Evolutionary conservation across 257 asterid genomes (phyloP).

Genomic region (Jacaranda copaia): DNA sequence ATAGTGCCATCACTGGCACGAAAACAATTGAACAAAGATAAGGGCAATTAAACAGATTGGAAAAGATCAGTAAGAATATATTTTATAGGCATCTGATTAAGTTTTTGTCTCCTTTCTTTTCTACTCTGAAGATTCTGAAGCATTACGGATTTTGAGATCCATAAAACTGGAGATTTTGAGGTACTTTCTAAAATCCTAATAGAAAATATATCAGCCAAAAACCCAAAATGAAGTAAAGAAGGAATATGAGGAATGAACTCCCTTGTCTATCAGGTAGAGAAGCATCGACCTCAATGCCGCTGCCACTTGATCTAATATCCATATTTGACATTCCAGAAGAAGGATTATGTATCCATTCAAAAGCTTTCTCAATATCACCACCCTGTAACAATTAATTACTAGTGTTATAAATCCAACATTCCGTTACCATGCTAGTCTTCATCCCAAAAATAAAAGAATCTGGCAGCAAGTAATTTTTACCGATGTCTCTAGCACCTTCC

Average conservation of each 20-base stretch:
- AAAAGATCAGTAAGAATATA: background rate
- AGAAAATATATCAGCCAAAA: slow-evolving; percentile 6
- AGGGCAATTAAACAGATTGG: background rate
- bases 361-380: slow-evolving; percentile 88
- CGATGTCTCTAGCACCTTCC: slow-evolving; percentile 79
- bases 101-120: background rate
- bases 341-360: slow-evolving; percentile 90
- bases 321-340: slow-evolving; percentile 56
- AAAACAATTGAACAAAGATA: no score
- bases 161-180: background rate
- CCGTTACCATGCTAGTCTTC: background rate
- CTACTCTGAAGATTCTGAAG: background rate
- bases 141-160: background rate
- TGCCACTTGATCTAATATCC: slow-evolving; percentile 64
- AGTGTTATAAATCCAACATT: background rate
- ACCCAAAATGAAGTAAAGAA: slow-evolving; percentile 9
- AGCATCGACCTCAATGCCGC: slow-evolving; percentile 51
- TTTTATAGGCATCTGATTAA: background rate
- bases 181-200: background rate
- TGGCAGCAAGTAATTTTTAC: slow-evolving; percentile 46
- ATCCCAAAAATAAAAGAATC: background rate
- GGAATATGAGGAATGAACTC: slow-evolving; percentile 60
- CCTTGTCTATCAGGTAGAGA: slow-evolving; percentile 92
- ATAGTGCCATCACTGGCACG: background rate
- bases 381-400: slow-evolving; percentile 55